Base-by-base conservation (phyloP, 1,284 basidiomycete genomes). In the Irpex lacteus region DNA sequence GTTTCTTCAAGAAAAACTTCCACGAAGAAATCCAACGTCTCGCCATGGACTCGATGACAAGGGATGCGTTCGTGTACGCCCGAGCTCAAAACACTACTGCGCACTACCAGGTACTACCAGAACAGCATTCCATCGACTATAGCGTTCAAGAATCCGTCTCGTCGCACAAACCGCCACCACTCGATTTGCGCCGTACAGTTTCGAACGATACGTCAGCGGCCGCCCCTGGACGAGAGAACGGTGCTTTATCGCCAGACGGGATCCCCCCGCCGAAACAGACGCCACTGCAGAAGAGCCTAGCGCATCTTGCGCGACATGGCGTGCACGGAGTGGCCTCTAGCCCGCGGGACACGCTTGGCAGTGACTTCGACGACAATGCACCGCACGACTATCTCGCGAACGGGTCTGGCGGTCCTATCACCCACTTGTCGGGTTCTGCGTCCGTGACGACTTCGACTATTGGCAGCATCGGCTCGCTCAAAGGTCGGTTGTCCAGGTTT, bases 1-100 rank as follows among this genome's bases (percentile, higher is more conserved):
- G 87, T 70, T 90, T 98, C 77, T 98, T 96, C 82, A 84, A 84
- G 63, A 94, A 93, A 76, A 95, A 95, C 71, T 98, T 96, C 77
- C 78, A 88, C 0, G 94, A 95, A 26, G 96, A 98, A 76, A 92
- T 98, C 50, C 82, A 82, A 58, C 84, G 89, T 5, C 76, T 94
- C 53, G 82, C 82, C 0, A 78, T 87, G n/a, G 79, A 80, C 60
- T 69, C 66, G 8, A 62, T 60, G 9, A 63, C 68, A 15, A 70
- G 75, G n/a, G 74, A 79, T 7, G 64, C 68, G 13, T 65, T 66
- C 4, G n/a, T 68, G n/a, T 44, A 34, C 13, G 36, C 55, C 26
- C 59, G 61, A 7, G 18, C 59, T 26, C 44, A 47, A 63, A n/a
- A 62, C 63, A 13, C 61, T 68, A 38, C 66, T 65, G 32, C 64